Evolutionary conservation across 2,329 filamentous ascomycete species (phyloP).

Genomic region (Ophiostoma sp.): DNA sequence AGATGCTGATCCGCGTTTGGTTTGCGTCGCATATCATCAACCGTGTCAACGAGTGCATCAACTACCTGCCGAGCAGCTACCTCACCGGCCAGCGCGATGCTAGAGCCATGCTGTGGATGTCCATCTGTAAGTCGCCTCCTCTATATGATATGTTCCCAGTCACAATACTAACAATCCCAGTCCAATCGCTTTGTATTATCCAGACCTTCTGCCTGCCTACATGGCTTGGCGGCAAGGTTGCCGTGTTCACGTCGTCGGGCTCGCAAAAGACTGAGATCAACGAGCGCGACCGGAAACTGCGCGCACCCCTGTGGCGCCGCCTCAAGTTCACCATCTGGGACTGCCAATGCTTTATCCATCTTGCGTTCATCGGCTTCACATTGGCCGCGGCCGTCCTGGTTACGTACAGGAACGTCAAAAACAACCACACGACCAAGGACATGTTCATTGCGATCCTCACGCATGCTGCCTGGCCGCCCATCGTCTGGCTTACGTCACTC

Average conservation of each 20-base stretch:
- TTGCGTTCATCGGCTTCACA: constrained; percentile 49
- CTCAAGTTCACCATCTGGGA: constrained; percentile 44
- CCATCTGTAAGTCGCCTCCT: constrained; percentile 27
- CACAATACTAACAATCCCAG: constrained; percentile 25
- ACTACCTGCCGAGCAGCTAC: constrained; percentile 55
- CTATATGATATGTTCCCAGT: no score
- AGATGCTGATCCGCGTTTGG: constrained; percentile 52
- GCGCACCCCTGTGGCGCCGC: constrained; percentile 45
- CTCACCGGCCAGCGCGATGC: constrained; percentile 52
- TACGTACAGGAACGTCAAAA: constrained; percentile 45
- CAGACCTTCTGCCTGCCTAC: constrained; percentile 55
- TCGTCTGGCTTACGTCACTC: constrained; percentile 43
- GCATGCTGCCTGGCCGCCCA: constrained; percentile 57
- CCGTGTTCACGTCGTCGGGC: constrained; percentile 57
- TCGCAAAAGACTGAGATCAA: constrained; percentile 51
- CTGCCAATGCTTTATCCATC: constrained; percentile 51
- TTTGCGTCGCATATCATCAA: constrained; percentile 48
- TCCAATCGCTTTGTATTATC: constrained; percentile 43
- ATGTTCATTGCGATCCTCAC: constrained; percentile 51
- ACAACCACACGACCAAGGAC: constrained; percentile 33
- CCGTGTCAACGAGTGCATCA: constrained; percentile 50
- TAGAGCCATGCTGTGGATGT: constrained; percentile 57
- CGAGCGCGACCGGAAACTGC: constrained; percentile 52
- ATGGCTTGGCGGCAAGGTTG: constrained; percentile 55
- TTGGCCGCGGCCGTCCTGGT: constrained; percentile 47